Conservation (phyloP, 257 asterid species). For the Solanum peruvianum region DNA sequence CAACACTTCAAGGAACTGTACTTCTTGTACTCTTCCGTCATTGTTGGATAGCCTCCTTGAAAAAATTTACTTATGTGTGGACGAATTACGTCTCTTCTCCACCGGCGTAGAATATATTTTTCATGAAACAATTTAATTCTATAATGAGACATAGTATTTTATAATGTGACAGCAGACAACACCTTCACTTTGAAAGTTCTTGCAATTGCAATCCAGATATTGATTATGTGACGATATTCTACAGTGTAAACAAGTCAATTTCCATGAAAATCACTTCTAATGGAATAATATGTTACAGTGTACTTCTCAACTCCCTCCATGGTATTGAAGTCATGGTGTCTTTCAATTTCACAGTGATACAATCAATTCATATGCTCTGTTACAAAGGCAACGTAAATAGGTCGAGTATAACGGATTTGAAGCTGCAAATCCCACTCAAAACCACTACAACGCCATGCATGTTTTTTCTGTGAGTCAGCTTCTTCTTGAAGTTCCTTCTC, state of each 20-base stretch:
- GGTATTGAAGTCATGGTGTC: fast-evolving
- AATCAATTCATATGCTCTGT: neutral
- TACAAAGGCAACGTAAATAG: neutral
- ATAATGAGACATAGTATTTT: neutral
- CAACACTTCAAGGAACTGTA: neutral
- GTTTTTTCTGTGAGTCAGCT: neutral
- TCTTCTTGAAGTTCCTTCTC: neutral
- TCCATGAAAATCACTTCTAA: neutral
- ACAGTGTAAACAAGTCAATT: neutral
- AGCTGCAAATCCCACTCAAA: neutral
- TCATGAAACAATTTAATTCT: neutral
- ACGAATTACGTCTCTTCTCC: neutral
- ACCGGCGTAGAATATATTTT: neutral
- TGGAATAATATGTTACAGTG: neutral
- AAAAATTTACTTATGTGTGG: neutral
- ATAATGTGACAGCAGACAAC: neutral
- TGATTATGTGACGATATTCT: fast-evolving
- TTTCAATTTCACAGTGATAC: neutral
- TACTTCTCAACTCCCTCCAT: neutral
- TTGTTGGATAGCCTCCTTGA: neutral
- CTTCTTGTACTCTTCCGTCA: neutral
- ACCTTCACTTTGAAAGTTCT: neutral
- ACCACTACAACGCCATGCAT: neutral
- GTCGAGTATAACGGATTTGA: neutral
- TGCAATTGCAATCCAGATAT: neutral